Base-by-base conservation (phyloP, 148 eudicot species). In the Persicaria tinctoria region DNA sequence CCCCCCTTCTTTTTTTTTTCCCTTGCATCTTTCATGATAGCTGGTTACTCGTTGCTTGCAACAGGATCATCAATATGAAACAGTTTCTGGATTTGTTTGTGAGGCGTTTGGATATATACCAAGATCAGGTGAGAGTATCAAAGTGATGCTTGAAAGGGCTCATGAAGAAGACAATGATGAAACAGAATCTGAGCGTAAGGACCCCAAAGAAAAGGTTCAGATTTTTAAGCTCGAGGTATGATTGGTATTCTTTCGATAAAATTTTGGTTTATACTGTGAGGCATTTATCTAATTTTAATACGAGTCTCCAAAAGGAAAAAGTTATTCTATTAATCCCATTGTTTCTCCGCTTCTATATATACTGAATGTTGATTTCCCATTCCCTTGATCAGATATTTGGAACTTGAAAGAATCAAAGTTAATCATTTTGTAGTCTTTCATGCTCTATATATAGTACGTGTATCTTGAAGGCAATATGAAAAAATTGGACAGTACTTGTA, bases 41-140 rank as follows among this genome's bases (percentile, higher is more conserved):
- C 47, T 46, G 57, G 14, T 16, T 20, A 44, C 20, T 46, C 51
- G 5, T 48, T 10, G 17, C 55, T 17, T 76, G 10, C 78, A 63
- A 72, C 88, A 95, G 97, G 93, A 75, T 76, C 92, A 89, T 85
- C 98, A 95, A 76, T 95, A 92, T 76, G 98, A 95, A 86, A 95
- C 98, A 18, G 98, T 95, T 60, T 95, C 98, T 5, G 98, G 98
- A 56, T 95, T 92, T 79, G 78, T 95, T 16, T 95, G 98, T 77
- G 97, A 95, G 76, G 93, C 93, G 71, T 95, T 95, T 82, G 98
- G 98, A 78, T 89, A 90, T 78, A 95, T 95, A 74, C 98, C 98
- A 41, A 90, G 88, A 78, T 90, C 98, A 10, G 98, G 98, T 49
- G 98, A 95, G 80, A 90, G 91, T 76, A 87, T 88, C 57, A 90